Base-by-base conservation (phyloP, 495 filamentous ascomycete species). In the Penicillium simplicissimum region DNA sequence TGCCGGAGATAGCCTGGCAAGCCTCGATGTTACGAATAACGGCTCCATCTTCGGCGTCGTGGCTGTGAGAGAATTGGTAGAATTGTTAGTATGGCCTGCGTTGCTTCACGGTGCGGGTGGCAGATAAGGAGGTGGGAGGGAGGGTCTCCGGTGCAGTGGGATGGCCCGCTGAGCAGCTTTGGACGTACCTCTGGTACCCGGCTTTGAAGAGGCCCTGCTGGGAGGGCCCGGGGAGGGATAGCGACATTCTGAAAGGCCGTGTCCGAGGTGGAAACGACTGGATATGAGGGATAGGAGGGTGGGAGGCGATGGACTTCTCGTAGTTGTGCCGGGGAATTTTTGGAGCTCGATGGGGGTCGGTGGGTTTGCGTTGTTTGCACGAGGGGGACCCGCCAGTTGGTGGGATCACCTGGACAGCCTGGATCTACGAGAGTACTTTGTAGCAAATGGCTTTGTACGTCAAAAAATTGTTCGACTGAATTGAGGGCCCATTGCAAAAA, bases 11-110 rank as follows among this genome's bases (percentile, higher is more conserved):
- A 47, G 96, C 91, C 68, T 92, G 87, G 82, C 94, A 98, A 74
- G 96, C 96, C 76, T 99, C 96, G 77, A 99, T 98, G 77, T 98
- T 99, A 67, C 96, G 91, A 54, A 98, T 84, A 55, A 99, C 95
- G 66, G 96, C 96, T 67, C 95, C 96, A 90, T 99, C 96, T 87
- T 99, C 96, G 60, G 93, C 85, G 67, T 97, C 92, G 77, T 98
- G 96, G 82, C 96, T 98, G 63, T 15, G 34, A 14, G 49, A 49
- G 52, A 17, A 59, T 36, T 37, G 51, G 55, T 59, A 63, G 42
- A 52, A 54, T 52, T 31, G 28, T 31, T 6, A 31, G 25, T 35
- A 45, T 59, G 52, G 33, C n/a, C 35, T 49, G 37, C 13, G 15
- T 40, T 56, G n/a, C 21, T 4, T 62, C 25, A 17, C 11, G 48